Percentiles rank a stretch among this genome's conserved stretches.
Conservation (phyloP, 345 rosid genomes). For the Anacardium occidentale region DNA sequence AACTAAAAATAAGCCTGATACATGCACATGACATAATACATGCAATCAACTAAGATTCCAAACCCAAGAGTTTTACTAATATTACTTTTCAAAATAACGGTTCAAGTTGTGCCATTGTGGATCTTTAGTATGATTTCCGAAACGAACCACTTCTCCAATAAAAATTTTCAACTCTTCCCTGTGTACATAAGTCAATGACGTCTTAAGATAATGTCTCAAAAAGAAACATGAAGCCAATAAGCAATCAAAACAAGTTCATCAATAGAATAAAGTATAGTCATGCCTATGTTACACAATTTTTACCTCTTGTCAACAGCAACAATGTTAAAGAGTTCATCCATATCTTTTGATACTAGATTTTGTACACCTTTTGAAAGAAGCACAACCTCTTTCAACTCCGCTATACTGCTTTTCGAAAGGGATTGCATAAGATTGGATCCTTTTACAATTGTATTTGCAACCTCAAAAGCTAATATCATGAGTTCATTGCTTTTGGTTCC, state of each 20-base stretch:
- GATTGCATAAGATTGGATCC: conserved; percentile 84
- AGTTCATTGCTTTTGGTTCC: conserved; percentile 72
- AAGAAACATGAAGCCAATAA: conserved; percentile 8
- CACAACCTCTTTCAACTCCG: conserved; percentile 56
- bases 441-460: conserved; percentile 87
- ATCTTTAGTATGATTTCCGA: conserved; percentile 93
- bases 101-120: conserved; percentile 92
- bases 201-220: background rate
- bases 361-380: conserved; percentile 77
- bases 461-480: conserved; percentile 80
- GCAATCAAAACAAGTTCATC: background rate
- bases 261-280: conserved; percentile 4
- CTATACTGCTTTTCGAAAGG: conserved; percentile 56
- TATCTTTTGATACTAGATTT: conserved; percentile 70
- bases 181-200: conserved; percentile 16
- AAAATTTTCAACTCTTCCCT: conserved; percentile 86
- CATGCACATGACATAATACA: background rate
- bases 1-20: background rate
- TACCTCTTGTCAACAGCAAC: conserved; percentile 86
- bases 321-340: conserved; percentile 60
- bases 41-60: conserved; percentile 5
- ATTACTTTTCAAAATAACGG: conserved; percentile 84
- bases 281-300: background rate
- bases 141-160: conserved; percentile 87
- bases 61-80: conserved; percentile 5